Conservation (phyloP, 208 protist species). For the Acanthamoeba lenticulata region DNA sequence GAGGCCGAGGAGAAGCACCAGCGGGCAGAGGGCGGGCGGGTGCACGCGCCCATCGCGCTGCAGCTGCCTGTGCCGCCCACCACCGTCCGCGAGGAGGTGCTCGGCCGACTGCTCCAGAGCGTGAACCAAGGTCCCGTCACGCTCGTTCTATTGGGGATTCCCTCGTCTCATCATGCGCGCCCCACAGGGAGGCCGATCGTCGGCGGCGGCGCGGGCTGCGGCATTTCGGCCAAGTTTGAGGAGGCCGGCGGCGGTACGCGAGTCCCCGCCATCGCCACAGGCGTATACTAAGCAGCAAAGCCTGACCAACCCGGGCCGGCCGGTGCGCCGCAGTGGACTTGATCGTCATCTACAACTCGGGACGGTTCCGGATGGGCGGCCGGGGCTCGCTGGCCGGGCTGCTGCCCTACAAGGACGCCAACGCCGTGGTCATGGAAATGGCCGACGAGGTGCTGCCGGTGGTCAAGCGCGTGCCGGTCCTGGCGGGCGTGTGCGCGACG, state of each 20-base stretch:
- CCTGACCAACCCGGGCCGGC: no score
- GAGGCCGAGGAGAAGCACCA: background rate
- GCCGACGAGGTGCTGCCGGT: conserved; percentile 42
- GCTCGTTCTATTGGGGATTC: no score
- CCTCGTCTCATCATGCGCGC: no score
- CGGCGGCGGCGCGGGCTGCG: conserved; percentile 21
- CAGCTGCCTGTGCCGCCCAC: background rate
- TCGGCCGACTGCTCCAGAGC: background rate
- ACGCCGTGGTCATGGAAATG: conserved; percentile 61
- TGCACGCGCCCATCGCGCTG: background rate
- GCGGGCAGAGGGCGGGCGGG: background rate
- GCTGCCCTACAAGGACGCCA: conserved; percentile 65
- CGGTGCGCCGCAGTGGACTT: background rate
- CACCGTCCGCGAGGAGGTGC: conserved; percentile 13
- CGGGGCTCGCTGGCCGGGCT: conserved; percentile 51
- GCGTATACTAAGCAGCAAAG: background rate
- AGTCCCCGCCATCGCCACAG: background rate
- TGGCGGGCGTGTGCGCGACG: conserved; percentile 33
- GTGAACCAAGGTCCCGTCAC: background rate
- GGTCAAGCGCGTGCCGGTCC: conserved; percentile 48
- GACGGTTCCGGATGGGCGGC: conserved; percentile 55
- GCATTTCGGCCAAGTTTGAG: conserved; percentile 67
- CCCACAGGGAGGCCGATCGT: background rate
- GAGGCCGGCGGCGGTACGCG: conserved; percentile 6
- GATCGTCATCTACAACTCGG: conserved; percentile 65